Percentiles rank a stretch among this genome's conserved stretches.
phyloP scores from a whole-genome alignment of 108 stramenopile genomes.

The Discostella stelligeroides region DNA sequence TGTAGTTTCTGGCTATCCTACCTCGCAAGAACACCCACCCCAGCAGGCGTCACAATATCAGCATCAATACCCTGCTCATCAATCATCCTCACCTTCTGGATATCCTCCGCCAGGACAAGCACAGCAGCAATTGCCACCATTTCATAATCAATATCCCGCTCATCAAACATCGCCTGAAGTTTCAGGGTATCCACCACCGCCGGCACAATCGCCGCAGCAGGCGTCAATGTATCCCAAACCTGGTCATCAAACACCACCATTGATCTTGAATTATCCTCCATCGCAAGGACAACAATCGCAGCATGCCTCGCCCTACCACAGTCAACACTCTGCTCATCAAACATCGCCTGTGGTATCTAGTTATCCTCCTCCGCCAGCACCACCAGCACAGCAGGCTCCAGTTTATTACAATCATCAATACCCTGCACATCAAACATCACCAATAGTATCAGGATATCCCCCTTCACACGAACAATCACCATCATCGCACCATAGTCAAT shows the following conservation, averaged over 20 bases:
- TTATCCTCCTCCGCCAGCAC: conserved; percentile 31
- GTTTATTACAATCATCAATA: too few relatives aligned
- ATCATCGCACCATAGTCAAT: too few relatives aligned
- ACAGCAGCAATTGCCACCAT: conserved; percentile 4
- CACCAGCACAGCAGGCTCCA: conserved; percentile 8
- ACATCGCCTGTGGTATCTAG: conserved; percentile 13
- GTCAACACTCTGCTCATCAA: background rate
- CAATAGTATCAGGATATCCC: background rate
- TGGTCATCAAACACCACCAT: conserved; percentile 1
- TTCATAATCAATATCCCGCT: background rate
- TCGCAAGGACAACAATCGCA: background rate
- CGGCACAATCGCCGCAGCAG: conserved; percentile 30
- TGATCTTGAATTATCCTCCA: background rate
- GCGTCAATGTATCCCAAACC: conserved; percentile 9
- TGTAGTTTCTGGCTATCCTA: conserved; percentile 17
- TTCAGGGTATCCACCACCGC: conserved; percentile 14
- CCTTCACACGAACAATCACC: conserved; percentile 33
- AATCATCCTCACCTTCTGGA: conserved; percentile 2
- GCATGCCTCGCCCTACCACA: background rate
- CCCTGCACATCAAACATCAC: too few relatives aligned
- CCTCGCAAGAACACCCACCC: conserved; percentile 1
- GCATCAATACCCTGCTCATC: conserved; percentile 11
- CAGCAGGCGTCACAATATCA: conserved; percentile 14
- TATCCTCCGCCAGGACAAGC: conserved; percentile 3
- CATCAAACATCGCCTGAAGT: conserved; percentile 6